phyloP scores from a whole-genome alignment of 805 yeast species.

The Suhomyces prunicola region DNA sequence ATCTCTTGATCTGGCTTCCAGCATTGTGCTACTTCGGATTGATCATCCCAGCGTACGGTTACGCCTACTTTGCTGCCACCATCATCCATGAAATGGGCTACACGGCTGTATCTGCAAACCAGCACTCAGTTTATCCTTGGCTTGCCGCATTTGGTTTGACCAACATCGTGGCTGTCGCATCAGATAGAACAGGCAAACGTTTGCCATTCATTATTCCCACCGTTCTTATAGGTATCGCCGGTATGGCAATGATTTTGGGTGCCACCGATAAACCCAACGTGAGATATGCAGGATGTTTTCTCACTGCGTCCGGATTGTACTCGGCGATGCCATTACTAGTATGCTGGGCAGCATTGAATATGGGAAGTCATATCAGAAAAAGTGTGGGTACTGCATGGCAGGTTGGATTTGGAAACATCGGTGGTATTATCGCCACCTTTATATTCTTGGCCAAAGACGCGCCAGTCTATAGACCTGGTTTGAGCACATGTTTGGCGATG shows the following conservation, averaged over 20 bases:
- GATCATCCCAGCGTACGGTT: conserved; percentile 71
- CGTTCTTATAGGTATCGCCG: conserved; percentile 41
- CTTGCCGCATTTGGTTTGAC: conserved; percentile 67
- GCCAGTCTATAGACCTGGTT: conserved; percentile 58
- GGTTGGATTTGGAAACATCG: conserved; percentile 71
- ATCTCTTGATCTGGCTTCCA: conserved; percentile 54
- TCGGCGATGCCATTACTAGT: conserved; percentile 66
- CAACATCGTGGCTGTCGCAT: conserved; percentile 52
- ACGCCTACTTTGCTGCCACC: conserved; percentile 70
- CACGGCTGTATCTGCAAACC: conserved; percentile 71
- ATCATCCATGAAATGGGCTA: conserved; percentile 61
- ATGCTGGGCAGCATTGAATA: conserved; percentile 64
- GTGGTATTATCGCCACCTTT: conserved; percentile 64
- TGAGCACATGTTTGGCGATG: conserved; percentile 49
- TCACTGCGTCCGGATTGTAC: conserved; percentile 57
- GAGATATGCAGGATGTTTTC: conserved; percentile 64
- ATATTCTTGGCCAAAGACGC: conserved; percentile 53
- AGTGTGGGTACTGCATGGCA: conserved; percentile 58
- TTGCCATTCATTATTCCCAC: conserved; percentile 44
- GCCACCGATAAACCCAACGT: conserved; percentile 32
- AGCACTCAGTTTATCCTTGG: conserved; percentile 86
- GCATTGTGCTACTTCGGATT: conserved; percentile 63
- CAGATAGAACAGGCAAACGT: conserved; percentile 50
- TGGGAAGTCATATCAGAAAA: conserved; percentile 61
- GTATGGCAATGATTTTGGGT: conserved; percentile 55